Conservation (phyloP, 257 asterid genomes). For the Cruciata laevipes region DNA sequence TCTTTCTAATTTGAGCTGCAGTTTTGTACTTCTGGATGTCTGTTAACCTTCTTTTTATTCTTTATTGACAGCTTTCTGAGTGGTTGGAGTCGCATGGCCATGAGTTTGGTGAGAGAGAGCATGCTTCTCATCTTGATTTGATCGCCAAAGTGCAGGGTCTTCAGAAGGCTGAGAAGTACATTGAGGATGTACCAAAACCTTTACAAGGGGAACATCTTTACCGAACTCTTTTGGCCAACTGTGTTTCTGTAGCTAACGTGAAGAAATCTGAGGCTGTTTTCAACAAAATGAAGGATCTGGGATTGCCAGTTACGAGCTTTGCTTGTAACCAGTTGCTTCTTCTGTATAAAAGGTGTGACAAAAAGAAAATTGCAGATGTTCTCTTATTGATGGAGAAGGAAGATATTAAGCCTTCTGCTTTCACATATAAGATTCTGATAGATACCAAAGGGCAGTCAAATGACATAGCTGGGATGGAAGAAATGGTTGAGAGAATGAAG, state of each 20-base stretch:
- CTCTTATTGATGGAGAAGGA: constrained; percentile 66
- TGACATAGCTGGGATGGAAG: constrained; percentile 69
- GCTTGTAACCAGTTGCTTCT: constrained; percentile 61
- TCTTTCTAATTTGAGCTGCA: background rate
- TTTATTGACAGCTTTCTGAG: constrained; percentile 56
- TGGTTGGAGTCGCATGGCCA: constrained; percentile 49
- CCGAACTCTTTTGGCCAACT: constrained; percentile 59
- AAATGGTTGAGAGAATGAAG: constrained; percentile 58
- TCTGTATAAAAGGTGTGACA: constrained; percentile 53
- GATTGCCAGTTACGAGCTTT: constrained; percentile 40
- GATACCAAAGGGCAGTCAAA: constrained; percentile 49
- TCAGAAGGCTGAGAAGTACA: constrained; percentile 47
- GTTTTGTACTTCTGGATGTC: background rate
- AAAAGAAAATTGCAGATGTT: constrained; percentile 57
- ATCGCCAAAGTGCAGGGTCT: constrained; percentile 60
- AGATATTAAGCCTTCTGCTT: constrained; percentile 39
- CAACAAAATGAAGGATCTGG: constrained; percentile 56
- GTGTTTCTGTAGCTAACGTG: constrained; percentile 27
- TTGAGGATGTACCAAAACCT: constrained; percentile 47
- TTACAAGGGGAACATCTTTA: constrained; percentile 51
- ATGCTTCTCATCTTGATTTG: constrained; percentile 58
- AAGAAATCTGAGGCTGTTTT: constrained; percentile 58
- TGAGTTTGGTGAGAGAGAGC: constrained; percentile 41
- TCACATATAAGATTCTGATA: constrained; percentile 54
- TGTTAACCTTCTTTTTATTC: constrained; percentile 7